Evolutionary conservation across 192 early-diverging fungal genomes (phyloP), one percentile per base, ranked within the genome.

Genomic region (Cetraspora pellucida): DNA sequence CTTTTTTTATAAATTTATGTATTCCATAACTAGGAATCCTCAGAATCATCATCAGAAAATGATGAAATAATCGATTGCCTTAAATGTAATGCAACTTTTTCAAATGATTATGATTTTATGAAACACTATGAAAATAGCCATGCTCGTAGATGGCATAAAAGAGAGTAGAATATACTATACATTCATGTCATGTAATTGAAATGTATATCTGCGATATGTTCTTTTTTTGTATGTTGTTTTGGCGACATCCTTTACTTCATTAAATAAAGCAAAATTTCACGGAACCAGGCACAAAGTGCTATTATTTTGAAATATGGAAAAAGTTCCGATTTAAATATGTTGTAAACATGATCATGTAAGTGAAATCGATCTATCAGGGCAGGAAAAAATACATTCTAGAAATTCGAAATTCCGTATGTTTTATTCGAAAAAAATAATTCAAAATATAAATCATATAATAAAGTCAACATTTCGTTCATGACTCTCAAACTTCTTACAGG

Each of bases 41-140:
- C 73, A 25, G 73, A 74, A 60, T 74, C 58, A 61, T 60, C 73
- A 72, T 72, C 71, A 25, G 65, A 25, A 61, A 47, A 74, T 17
- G 47, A 23, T 9, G 4, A 61, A 61, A 21, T 28, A 74, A 43
- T 61, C 14, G 27, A 74, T 47, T 74, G 73, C 31, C 73, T 57
- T 57, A 31, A 74, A 74, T 74, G 73, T 16, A 0, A 44, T 43
- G 23, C 10, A 60, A 74, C 73, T 74, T 74, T 74, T 21, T 28
- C 55, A 45, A 16, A 61, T 61, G 0, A 31, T 74, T 74, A 74
- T n/a, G 21, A n/a, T 1, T 74, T 61, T 44, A 74, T 74, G 73
- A 59, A 74, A 25, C 73, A 74, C 37, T 74, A 61, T 46, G 73
- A 74, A 61, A 55, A 43, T 61, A 45, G 16, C 16, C 71, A 72